Evolutionary conservation across 2,329 filamentous ascomycete species (phyloP).

Genomic region (Talaromyces rugulosus): DNA sequence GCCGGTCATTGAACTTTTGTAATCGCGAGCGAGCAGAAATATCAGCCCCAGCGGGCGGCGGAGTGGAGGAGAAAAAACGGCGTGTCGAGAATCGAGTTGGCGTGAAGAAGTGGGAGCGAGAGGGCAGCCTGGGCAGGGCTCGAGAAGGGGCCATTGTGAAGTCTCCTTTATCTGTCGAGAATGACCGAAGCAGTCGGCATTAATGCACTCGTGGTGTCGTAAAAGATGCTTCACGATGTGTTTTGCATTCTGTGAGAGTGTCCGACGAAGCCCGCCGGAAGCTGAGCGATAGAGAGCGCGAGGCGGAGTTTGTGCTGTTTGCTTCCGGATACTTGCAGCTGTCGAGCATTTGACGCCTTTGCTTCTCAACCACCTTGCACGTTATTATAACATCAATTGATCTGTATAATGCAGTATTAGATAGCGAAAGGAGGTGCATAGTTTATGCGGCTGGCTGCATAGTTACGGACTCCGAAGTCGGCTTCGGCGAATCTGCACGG

Average conservation of each 20-base stretch:
- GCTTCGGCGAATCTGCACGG: background rate
- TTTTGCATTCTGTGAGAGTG: background rate
- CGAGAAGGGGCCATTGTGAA: background rate
- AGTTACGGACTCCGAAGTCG: background rate
- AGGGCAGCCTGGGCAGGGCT: background rate
- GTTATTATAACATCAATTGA: too few relatives aligned
- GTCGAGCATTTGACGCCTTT: background rate
- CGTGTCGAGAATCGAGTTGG: constrained; percentile 6
- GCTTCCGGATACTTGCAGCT: background rate
- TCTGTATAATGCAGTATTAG: background rate
- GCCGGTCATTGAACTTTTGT: constrained; percentile 39
- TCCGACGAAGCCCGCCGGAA: background rate
- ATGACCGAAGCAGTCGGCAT: background rate
- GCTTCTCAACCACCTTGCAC: background rate
- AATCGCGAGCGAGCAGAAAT: constrained; percentile 25
- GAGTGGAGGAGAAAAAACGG: constrained; percentile 11
- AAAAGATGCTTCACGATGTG: background rate
- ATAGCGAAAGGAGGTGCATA: background rate
- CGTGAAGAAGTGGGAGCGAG: background rate
- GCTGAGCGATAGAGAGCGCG: background rate
- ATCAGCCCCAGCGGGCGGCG: constrained; percentile 7
- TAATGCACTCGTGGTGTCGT: background rate
- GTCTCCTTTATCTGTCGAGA: background rate
- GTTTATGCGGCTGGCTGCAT: background rate
- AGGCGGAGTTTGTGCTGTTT: background rate